Base-by-base conservation (phyloP, 2,329 filamentous ascomycete species). In the Hymenoscyphus fructigenus region DNA sequence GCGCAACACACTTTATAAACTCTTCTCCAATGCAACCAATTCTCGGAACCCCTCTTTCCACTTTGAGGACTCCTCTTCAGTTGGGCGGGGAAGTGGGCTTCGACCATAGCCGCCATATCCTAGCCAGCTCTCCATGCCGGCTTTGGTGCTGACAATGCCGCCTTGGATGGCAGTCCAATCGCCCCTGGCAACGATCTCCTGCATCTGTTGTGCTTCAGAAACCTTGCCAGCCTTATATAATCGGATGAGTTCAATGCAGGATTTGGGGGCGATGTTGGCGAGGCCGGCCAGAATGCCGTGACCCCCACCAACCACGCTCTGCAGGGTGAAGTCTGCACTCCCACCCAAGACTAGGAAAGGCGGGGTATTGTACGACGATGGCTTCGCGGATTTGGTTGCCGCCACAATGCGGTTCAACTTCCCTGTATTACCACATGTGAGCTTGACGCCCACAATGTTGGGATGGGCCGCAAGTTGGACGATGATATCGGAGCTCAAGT, bases 371-470 rank as follows among this genome's bases (percentile, higher is more conserved):
- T 47, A 50, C 50, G 63, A 68, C 20, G 68, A 66, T 36, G 65
- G 83, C 81, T 72, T 83, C 81, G 65, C 85, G 81, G 60, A 80
- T 83, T 59, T 89, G 79, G 73, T 85, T 80, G 63, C 85, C 77
- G 82, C 81, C 7, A 82, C 84, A 59, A 85, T 77, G 69, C 85
- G 76, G 71, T 83, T 82, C 66, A 87, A 78, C 74, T 88, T 88
- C 59, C 85, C 85, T 26, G 84, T 85, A 81, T 92, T 96, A 70
- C 91, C 92, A 76, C 92, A 96, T 50, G 92, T 96, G 82, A 97
- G 95, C 78, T 96, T 96, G 65, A 92, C 93, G 67, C 92, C 92
- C 69, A 92, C 82, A 73, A 97, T 92, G 80, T 96, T 96, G 71
- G 88, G 87, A 78, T 96, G 92, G 75, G 87, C 80, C 53, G 90